Base-by-base conservation (phyloP, 306 rosid genomes). In the Cyclanthera cordifolia region DNA sequence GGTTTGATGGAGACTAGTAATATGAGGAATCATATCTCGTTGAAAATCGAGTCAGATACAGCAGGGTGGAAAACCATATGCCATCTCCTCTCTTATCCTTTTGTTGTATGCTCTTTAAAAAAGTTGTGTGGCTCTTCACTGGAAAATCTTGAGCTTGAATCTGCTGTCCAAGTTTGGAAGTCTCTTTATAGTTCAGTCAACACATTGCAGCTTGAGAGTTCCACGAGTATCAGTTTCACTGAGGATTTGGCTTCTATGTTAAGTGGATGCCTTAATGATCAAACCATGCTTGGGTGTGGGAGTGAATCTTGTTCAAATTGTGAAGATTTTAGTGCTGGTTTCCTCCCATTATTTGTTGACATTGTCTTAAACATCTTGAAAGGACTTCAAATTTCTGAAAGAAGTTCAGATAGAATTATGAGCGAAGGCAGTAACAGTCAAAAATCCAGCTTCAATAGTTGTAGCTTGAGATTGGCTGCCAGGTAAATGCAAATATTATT, bases 31-130 rank as follows among this genome's bases (percentile, higher is more conserved):
- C 34, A 61, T 76, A 37, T 74, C 11, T 41, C 70, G 59, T 77
- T 52, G 48, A 90, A 80, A 67, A 80, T 70, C 72, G 75, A 78
- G 71, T 82, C 82, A 37, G 81, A 84, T 71, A 78, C 70, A 37
- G 43, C 72, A 59, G 78, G 65, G 45, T 73, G 49, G 71, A 70
- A 78, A 75, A 63, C 82, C 47, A 70, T 79, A 46, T 74, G 84
- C 74, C 76, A 77, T 79, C 78, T 91, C 72, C 79, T 91, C 73
- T 54, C 77, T 70, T 85, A 85, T 66, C 97, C 97, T 57, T 79
- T 84, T n/a, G 56, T 80, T 69, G 81, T 79, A 72, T 74, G 68
- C 77, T 75, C 81, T 70, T 56, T 41, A 46, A 80, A 78, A 73
- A 60, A 75, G 30, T 37, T 58, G 75, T 70, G 45, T 67, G 60